Percentiles rank a stretch among this genome's conserved stretches.
These are phyloP conservation scores for Fomitopsis pulvina DNA, from an alignment of 768 basidiomycete species.

Conservation along the genomic window DNA sequence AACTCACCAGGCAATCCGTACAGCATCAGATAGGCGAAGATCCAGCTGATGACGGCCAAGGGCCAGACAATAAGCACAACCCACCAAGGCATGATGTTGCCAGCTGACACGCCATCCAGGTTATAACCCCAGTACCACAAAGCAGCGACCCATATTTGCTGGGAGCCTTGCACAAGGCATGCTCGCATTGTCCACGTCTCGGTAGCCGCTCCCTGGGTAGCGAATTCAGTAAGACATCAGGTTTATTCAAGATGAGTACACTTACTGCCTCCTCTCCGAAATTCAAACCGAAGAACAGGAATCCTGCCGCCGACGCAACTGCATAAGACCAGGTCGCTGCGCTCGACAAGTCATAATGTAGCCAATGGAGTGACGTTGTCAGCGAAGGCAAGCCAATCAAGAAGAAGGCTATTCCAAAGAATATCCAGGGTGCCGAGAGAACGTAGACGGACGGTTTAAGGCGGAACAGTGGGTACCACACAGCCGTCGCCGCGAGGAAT, in stretches of 20 bases:
- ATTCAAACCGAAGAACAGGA: constrained; percentile 91
- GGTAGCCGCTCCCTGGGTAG: constrained; percentile 75
- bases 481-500: constrained; percentile 77
- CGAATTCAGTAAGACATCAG: constrained; percentile 5
- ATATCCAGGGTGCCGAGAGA: constrained; percentile 82
- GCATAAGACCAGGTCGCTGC: constrained; percentile 90
- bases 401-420: constrained; percentile 89
- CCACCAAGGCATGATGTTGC: constrained; percentile 72
- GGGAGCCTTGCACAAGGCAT: constrained; percentile 90
- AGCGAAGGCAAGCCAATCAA: constrained; percentile 85
- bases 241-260: constrained; percentile 2
- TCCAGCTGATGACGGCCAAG: constrained; percentile 62
- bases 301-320: constrained; percentile 86
- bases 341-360: constrained; percentile 65
- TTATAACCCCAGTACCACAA: constrained; percentile 95
- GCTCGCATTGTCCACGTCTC: constrained; percentile 92
- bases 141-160: constrained; percentile 93
- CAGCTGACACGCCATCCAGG: constrained; percentile 49
- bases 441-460: constrained; percentile 84
- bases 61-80: constrained; percentile 82
- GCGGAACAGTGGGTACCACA: constrained; percentile 90
- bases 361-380: constrained; percentile 44
- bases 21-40: constrained; percentile 79
- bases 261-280: constrained; percentile 93
- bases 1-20: constrained; percentile 76